Conservation (phyloP, 257 asterid species). For the Vinca minor region DNA sequence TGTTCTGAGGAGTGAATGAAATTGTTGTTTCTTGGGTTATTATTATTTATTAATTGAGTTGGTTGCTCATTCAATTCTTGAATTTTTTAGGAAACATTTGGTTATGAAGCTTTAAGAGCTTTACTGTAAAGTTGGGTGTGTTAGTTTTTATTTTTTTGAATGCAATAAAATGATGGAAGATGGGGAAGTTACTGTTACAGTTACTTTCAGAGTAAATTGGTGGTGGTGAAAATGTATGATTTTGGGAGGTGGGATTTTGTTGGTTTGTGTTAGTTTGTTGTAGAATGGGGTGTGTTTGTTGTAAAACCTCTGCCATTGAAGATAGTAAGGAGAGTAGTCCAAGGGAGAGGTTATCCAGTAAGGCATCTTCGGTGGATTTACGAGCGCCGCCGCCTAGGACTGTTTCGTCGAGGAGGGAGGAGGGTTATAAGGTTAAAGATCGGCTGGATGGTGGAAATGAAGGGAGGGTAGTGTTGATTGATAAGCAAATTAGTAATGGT, state of each 20-base stretch:
- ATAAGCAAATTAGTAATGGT: constrained; percentile 61
- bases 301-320: constrained; percentile 75
- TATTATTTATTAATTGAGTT: constrained; percentile 28
- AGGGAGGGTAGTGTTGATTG: constrained; percentile 48
- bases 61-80: constrained; percentile 17
- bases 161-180: constrained; percentile 32
- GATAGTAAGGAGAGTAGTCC: constrained; percentile 70
- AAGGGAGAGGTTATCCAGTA: constrained; percentile 54
- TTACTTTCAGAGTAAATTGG: constrained; percentile 23
- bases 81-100: constrained; percentile 10
- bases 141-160: constrained; percentile 27
- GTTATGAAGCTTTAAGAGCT: constrained; percentile 18
- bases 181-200: constrained; percentile 31
- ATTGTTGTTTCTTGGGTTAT: constrained; percentile 13
- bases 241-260: constrained; percentile 34
- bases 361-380: constrained; percentile 36
- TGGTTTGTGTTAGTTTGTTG: constrained; percentile 27
- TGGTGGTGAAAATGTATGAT: constrained; percentile 24
- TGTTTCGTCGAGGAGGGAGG: constrained; percentile 60
- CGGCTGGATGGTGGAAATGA: constrained; percentile 47
- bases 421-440: constrained; percentile 45
- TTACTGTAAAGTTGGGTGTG: constrained; percentile 17
- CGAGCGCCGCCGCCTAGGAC: constrained; percentile 44
- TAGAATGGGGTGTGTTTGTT: constrained; percentile 70
- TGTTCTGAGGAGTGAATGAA: constrained; percentile 6